Base-by-base conservation (phyloP, 2,329 filamentous ascomycete genomes). In the Periconia macrospinosa region DNA sequence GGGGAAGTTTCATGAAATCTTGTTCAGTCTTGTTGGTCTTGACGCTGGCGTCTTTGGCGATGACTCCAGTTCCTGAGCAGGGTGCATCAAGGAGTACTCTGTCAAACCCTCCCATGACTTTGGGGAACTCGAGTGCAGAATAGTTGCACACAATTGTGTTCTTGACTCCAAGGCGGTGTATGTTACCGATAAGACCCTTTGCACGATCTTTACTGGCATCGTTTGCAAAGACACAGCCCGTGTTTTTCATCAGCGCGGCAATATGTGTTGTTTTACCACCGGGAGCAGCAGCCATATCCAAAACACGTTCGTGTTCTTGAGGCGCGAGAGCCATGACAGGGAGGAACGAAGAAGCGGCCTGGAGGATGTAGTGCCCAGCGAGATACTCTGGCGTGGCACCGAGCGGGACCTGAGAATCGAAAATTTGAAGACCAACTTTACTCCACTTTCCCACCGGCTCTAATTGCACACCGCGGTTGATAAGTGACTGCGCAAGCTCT, bases 21-120 rank as follows among this genome's bases (percentile, higher is more conserved):
- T 88, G 88, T 72, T 96, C 91, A 11, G 90, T 95, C 82, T 97
- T 97, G 81, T 97, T 97, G 20, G 93, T 97, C 83, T 99, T 99
- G 64, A 99, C 92, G 60, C 89, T 91, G 30, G 93, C 86, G 76
- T 99, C 94, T 79, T 99, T 99, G 59, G 92, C 89, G 62, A 99
- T 99, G 69, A 99, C 94, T 67, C 94, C 94, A 1, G 94, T 99
- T 63, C 94, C 93, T 2, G 92, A 96, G 79, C 94, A 97, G 5
- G 94, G 94, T 1, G 92, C 92, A 77, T 99, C 92, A 54, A 97
- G 89, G 44, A 97, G 79, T 6, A 99, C 91, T 58, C 94, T 86
- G 75, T 99, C 94, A 58, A 99, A 99, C 13, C 94, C 94, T 54
- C 93, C 94, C 75, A 99, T 92, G 37, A 96, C 90, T 68, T 87